phyloP scores from a whole-genome alignment of 371 early-diverging fungal genomes.

The Mortierella sp. region DNA sequence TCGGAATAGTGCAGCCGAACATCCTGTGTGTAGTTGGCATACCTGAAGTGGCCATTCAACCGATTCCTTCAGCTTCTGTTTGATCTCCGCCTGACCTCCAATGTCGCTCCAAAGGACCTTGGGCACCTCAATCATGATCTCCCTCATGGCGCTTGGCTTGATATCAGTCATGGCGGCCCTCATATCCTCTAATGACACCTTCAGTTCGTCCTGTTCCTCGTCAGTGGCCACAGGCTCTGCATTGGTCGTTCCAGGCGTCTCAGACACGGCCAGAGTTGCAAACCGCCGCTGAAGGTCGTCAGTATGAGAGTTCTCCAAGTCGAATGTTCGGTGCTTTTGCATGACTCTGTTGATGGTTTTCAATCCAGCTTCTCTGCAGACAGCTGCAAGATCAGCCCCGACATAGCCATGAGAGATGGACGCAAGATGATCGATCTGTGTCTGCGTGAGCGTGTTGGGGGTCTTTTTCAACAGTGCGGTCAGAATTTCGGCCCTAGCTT shows the following conservation, averaged over 20 bases:
- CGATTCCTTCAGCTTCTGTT: slow-evolving; percentile 95
- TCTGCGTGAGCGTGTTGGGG: slow-evolving; percentile 72
- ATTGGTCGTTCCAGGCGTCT: neutral
- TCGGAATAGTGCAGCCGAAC: neutral
- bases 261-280: slow-evolving; percentile 23
- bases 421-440: slow-evolving; percentile 73
- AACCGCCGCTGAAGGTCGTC: slow-evolving; percentile 13
- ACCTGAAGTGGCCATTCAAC: slow-evolving; percentile 98
- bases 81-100: slow-evolving; percentile 96
- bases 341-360: slow-evolving; percentile 77
- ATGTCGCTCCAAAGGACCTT: slow-evolving; percentile 97
- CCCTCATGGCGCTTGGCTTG: slow-evolving; percentile 97
- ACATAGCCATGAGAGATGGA: slow-evolving; percentile 92
- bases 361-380: slow-evolving; percentile 90
- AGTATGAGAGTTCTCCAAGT: neutral
- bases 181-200: slow-evolving; percentile 60
- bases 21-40: neutral
- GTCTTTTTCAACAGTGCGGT: slow-evolving; percentile 71
- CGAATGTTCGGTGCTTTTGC: neutral
- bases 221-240: neutral
- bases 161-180: slow-evolving; percentile 68
- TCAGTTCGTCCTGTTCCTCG: slow-evolving; percentile 25
- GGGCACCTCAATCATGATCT: slow-evolving; percentile 94
- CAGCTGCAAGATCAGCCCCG: slow-evolving; percentile 96
- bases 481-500: slow-evolving; percentile 83